Percentiles rank a stretch among this genome's conserved stretches.
phyloP scores from a whole-genome alignment of 176 grass and related monocot species.

The Leersia perrieri region DNA sequence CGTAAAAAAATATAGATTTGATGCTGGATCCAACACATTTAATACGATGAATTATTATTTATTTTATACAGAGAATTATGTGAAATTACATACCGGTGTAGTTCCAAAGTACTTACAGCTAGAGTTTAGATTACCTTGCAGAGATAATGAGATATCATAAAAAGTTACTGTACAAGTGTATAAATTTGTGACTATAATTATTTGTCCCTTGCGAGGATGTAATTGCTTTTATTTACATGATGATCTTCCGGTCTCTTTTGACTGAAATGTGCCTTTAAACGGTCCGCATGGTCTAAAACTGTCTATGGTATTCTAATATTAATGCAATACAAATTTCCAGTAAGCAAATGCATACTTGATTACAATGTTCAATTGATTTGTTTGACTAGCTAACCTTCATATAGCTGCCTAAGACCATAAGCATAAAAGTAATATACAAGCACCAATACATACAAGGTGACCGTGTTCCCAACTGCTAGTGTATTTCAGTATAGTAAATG shows the following conservation, averaged over 20 bases:
- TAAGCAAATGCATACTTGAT: constrained; percentile 21
- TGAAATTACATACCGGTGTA: too few species aligned
- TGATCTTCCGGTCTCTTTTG: not conserved
- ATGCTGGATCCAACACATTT: too few species aligned
- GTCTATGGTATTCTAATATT: not conserved
- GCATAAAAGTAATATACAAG: not conserved
- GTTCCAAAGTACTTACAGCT: too few species aligned
- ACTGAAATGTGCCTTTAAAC: not conserved
- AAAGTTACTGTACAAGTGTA: too few species aligned
- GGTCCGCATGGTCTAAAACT: not conserved
- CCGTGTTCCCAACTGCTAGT: not conserved
- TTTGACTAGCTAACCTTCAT: constrained; percentile 30
- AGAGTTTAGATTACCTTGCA: too few species aligned
- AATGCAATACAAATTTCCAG: not conserved
- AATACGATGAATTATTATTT: too few species aligned
- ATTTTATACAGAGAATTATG: too few species aligned
- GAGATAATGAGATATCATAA: too few species aligned
- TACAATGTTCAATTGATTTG: constrained; percentile 10
- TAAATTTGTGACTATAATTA: too few species aligned
- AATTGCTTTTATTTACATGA: not conserved
- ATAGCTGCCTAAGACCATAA: not conserved
- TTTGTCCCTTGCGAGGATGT: not conserved
- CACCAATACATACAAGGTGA: not conserved
- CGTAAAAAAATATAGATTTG: too few species aligned
- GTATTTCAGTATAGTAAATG: not conserved